phyloP scores from a whole-genome alignment of 495 filamentous ascomycete species.

The Astrocystis sublimbata region DNA sequence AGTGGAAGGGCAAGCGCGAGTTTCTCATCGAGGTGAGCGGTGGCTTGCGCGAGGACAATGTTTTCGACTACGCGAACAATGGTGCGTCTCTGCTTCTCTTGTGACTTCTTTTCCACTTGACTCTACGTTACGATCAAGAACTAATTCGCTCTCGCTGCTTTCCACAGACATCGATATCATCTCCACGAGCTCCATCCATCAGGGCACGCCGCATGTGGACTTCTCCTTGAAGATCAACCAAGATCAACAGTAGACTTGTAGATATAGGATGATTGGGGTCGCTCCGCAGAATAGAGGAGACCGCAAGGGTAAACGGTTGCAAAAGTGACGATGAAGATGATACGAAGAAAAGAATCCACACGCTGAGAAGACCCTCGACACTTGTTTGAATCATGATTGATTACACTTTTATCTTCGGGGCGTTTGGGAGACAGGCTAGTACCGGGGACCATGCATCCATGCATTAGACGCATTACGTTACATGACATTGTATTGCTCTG shows the following conservation, averaged over 20 bases:
- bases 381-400: no score
- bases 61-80: constrained; percentile 73
- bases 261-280: neutral
- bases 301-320: no score
- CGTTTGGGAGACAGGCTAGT: neutral
- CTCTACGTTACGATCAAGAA: neutral
- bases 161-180: constrained; percentile 95
- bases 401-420: neutral
- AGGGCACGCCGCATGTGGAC: constrained; percentile 89
- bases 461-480: neutral
- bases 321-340: no score
- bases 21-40: constrained; percentile 92
- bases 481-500: constrained; percentile 6
- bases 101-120: neutral
- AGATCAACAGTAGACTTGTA: constrained; percentile 17
- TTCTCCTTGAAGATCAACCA: constrained; percentile 87
- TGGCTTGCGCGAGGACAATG: constrained; percentile 83
- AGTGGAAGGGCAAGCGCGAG: constrained; percentile 65
- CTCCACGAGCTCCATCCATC: constrained; percentile 94
- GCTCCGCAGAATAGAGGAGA: no score
- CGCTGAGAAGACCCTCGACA: neutral
- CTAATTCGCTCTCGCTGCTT: constrained; percentile 12
- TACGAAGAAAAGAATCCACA: neutral
- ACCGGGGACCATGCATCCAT: neutral
- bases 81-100: constrained; percentile 42